Base-by-base conservation (phyloP, 1,284 basidiomycete species). In the Rhodotorula mucilaginosa region DNA sequence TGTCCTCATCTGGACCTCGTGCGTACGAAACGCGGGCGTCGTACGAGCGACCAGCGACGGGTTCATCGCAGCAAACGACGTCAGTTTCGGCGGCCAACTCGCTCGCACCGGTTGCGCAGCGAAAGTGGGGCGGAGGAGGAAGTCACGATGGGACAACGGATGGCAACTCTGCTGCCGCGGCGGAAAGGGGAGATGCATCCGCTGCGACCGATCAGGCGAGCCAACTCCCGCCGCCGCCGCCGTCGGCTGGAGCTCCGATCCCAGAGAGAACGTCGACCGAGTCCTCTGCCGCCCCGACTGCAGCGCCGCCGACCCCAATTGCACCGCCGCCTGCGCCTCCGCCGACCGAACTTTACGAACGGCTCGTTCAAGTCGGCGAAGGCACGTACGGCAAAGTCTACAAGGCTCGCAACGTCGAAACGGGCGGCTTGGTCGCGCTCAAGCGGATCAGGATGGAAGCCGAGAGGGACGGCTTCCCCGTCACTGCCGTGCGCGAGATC, bases 301-400 rank as follows among this genome's bases (percentile, higher is more conserved):
- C 54, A 12, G 46, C 68, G 1, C 26, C 69, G 26, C 34, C 34
- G 19, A 5, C 46, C 19, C 19, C 58, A 16, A 51, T 60, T 19
- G 49, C 49, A 2, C 29, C 66, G 7, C 44, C 67, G 19, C 26
- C 59, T 16, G 16, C 58, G 2, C 52, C 64, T 1, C 51, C 62
- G 21, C 68, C 72, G 16, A 70, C 67, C 39, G 84, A 86, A 71
- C 79, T 95, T 19, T 99, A 99, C 82, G 87, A 88, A 65, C 91
- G 95, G 67, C 85, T 99, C 51, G 90, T 88, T 64, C 95, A 98
- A 80, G 97, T 99, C 49, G 97, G 97, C 23, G 96, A 99, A 81
- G 97, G 97, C 3, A 99, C 97, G 2, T 99, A 99, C 80, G 97
- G 97, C 23, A 97, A 99, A 81, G 97, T 99, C 0, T 99, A 97